phyloP scores from a whole-genome alignment of 1,139 yeast species.

The Scheffersomyces insectosa region DNA sequence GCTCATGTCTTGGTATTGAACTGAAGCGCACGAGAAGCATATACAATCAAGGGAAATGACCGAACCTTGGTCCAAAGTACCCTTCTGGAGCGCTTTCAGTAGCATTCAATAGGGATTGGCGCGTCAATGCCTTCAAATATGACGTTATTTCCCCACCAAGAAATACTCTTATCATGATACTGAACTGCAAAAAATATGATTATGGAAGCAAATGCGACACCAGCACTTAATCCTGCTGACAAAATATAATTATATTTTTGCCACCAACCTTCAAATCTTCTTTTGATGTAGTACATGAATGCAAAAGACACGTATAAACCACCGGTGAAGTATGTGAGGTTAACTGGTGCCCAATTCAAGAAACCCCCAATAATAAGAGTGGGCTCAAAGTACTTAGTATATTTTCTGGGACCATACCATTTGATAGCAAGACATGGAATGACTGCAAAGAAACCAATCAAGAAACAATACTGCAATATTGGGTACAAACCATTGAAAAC shows the following conservation, averaged over 20 bases:
- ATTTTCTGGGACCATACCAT: conserved; percentile 14
- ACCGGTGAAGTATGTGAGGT: conserved; percentile 17
- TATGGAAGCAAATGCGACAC: conserved; percentile 18
- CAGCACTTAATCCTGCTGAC: conserved; percentile 19
- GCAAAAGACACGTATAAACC: conserved; percentile 14
- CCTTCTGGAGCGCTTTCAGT: conserved; percentile 14
- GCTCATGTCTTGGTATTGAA: no score
- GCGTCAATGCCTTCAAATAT: conserved; percentile 14
- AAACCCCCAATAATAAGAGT: conserved; percentile 18
- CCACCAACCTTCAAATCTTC: conserved; percentile 17
- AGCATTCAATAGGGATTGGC: no score
- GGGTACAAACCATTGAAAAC: conserved; percentile 36
- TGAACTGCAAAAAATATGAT: conserved; percentile 22
- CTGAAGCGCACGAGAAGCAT: no score
- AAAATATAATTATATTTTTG: conserved; percentile 21
- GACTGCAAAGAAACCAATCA: conserved; percentile 30
- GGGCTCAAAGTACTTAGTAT: conserved; percentile 18
- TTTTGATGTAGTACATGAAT: conserved; percentile 18
- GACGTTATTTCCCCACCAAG: conserved; percentile 22
- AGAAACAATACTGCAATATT: conserved; percentile 33
- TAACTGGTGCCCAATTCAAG: conserved; percentile 16
- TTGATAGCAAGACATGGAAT: conserved; percentile 29
- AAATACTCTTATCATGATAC: conserved; percentile 13
- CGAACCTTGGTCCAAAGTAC: conserved; percentile 17
- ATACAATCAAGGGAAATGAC: conserved; percentile 9